These are phyloP conservation scores for Zhuliangozyma parablackwelliae DNA, from an alignment of 1,139 yeast species.

Conservation along the genomic window DNA sequence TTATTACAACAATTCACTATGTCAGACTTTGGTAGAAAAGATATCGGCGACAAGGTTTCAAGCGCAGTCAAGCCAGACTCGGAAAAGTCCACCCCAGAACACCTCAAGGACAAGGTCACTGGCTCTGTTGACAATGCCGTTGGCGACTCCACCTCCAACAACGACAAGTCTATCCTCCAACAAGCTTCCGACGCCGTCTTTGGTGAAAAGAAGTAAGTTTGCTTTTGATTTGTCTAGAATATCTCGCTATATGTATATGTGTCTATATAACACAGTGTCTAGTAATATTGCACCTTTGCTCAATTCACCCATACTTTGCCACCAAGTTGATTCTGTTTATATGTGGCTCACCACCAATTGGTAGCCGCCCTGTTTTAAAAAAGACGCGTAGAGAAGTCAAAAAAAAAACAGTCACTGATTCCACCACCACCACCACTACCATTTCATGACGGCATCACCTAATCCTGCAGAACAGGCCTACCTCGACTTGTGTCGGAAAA, in stretches of 20 bases:
- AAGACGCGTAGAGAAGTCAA: too few relatives aligned
- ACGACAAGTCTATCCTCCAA: constrained; percentile 38
- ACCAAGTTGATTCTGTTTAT: too few relatives aligned
- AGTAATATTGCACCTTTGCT: too few relatives aligned
- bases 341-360: too few relatives aligned
- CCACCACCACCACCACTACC: background rate
- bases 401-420: too few relatives aligned
- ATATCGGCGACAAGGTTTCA: constrained; percentile 35
- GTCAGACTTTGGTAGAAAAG: constrained; percentile 47
- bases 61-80: constrained; percentile 40
- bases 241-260: too few relatives aligned
- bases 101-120: constrained; percentile 34
- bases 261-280: too few relatives aligned
- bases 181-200: constrained; percentile 38
- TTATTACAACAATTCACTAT: constrained; percentile 13
- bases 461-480: constrained; percentile 75
- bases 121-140: constrained; percentile 32
- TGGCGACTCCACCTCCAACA: constrained; percentile 30
- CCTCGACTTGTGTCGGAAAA: constrained; percentile 71
- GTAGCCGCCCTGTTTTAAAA: too few relatives aligned
- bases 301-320: too few relatives aligned
- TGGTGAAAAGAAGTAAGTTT: constrained; percentile 16
- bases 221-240: background rate
- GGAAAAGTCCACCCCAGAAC: constrained; percentile 35
- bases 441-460: constrained; percentile 21